These are phyloP conservation scores for Shiraia bambusicola DNA, from an alignment of 2,329 filamentous ascomycete species.

Conservation along the genomic window DNA sequence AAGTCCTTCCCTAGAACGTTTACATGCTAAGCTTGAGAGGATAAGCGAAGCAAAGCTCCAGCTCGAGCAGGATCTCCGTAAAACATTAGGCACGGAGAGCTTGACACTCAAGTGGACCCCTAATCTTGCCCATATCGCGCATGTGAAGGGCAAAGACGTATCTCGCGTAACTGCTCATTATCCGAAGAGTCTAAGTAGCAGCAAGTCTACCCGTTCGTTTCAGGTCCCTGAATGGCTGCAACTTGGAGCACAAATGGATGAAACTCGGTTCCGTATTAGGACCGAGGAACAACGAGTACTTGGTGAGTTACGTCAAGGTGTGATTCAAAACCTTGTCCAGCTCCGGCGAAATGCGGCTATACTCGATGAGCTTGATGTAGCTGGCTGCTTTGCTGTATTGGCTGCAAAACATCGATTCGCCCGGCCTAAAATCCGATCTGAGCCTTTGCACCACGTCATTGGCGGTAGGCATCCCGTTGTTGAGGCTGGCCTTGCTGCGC, in stretches of 20 bases:
- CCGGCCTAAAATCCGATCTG: slow-evolving; percentile 69
- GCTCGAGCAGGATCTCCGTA: slow-evolving; percentile 63
- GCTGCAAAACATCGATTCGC: slow-evolving; percentile 73
- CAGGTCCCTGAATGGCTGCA: slow-evolving; percentile 81
- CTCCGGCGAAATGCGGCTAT: slow-evolving; percentile 88
- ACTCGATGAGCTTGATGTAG: slow-evolving; percentile 89
- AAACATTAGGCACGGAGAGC: slow-evolving; percentile 53
- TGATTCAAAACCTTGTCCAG: slow-evolving; percentile 79
- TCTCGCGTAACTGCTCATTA: slow-evolving; percentile 38
- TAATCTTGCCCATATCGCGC: slow-evolving; percentile 83
- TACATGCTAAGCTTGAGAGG: slow-evolving; percentile 67
- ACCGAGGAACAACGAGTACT: slow-evolving; percentile 84
- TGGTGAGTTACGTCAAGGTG: slow-evolving; percentile 68
- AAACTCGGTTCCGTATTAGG: slow-evolving; percentile 73
- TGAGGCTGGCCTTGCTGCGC: slow-evolving; percentile 74
- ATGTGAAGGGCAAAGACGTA: slow-evolving; percentile 78
- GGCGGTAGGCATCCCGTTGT: slow-evolving; percentile 92
- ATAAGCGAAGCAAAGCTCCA: slow-evolving; percentile 62
- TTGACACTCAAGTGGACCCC: slow-evolving; percentile 85
- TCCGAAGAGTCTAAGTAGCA: slow-evolving; percentile 67
- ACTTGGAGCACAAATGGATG: slow-evolving; percentile 78
- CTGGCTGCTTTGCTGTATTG: slow-evolving; percentile 79
- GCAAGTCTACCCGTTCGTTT: slow-evolving; percentile 81
- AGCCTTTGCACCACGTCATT: slow-evolving; percentile 70
- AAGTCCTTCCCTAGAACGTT: slow-evolving; percentile 62